A percentile compares a stretch with the other conserved stretches of the same genome.
Conservation (phyloP, 192 early-diverging fungal species). For the Coemansia sp. region DNA sequence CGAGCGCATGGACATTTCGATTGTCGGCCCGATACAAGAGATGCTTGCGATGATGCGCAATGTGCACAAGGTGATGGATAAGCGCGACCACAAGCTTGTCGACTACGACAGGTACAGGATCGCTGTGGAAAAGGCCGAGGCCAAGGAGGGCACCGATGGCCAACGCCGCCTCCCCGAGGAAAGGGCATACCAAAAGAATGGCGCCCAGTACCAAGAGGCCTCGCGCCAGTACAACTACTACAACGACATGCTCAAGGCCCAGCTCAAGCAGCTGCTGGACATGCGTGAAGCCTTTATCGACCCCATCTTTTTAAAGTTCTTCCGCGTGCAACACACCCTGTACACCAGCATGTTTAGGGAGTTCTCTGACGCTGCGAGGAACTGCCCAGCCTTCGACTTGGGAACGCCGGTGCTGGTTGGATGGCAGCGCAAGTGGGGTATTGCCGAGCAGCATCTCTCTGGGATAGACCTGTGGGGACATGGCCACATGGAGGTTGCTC, state of each 20-base stretch:
- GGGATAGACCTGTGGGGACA: constrained; percentile 42
- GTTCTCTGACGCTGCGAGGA: constrained; percentile 59
- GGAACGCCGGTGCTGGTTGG: constrained; percentile 38
- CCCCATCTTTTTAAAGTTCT: constrained; percentile 84
- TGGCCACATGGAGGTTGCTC: constrained; percentile 36
- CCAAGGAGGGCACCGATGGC: constrained; percentile 62
- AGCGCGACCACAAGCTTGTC: constrained; percentile 88
- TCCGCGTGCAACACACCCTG: constrained; percentile 79
- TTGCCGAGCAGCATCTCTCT: constrained; percentile 24
- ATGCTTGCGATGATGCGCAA: constrained; percentile 72
- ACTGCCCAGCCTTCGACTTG: constrained; percentile 62
- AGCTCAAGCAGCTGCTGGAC: constrained; percentile 81
- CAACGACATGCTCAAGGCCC: constrained; percentile 77
- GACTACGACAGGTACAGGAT: constrained; percentile 89
- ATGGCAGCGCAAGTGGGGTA: constrained; percentile 45
- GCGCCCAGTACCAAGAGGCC: constrained; percentile 76
- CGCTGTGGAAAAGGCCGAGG: constrained; percentile 73
- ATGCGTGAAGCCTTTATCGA: constrained; percentile 79
- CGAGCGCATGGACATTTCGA: constrained; percentile 70
- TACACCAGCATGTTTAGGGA: constrained; percentile 68
- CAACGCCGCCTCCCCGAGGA: constrained; percentile 62
- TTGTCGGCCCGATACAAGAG: constrained; percentile 81
- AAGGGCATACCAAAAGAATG: constrained; percentile 67
- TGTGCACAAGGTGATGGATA: constrained; percentile 82
- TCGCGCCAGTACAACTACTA: constrained; percentile 82